These are phyloP conservation scores for Ascoidea tarda DNA, from an alignment of 805 yeast species.

Conservation along the genomic window DNA sequence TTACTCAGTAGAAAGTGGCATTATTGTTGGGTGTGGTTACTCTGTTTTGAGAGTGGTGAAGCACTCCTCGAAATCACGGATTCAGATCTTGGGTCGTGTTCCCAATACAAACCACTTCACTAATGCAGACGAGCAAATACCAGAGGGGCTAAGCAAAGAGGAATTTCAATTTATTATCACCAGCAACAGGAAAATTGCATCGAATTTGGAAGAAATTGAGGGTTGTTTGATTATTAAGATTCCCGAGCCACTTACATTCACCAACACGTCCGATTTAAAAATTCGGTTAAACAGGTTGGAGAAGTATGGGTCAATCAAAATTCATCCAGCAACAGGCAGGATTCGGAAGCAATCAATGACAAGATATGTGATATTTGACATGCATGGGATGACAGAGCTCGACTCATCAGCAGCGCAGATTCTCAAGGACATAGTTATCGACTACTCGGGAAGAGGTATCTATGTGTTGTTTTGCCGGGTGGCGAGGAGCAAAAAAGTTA, in stretches of 20 bases:
- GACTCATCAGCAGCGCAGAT: slow-evolving; percentile 76
- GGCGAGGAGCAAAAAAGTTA: slow-evolving; percentile 28
- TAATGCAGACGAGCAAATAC: slow-evolving; percentile 46
- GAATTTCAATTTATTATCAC: slow-evolving; percentile 1
- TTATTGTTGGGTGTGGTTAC: slow-evolving; percentile 72
- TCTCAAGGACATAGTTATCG: slow-evolving; percentile 40
- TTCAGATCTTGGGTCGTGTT: slow-evolving; percentile 66
- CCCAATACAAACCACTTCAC: slow-evolving; percentile 48
- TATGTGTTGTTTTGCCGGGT: slow-evolving; percentile 49
- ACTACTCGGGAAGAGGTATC: slow-evolving; percentile 40
- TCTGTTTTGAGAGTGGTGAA: slow-evolving; percentile 68
- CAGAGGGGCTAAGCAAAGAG: slow-evolving; percentile 1
- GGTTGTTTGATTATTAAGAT: slow-evolving; percentile 69
- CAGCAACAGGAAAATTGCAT: slow-evolving; percentile 1
- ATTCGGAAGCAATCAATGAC: slow-evolving; percentile 30
- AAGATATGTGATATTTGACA: slow-evolving; percentile 53
- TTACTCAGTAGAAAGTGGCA: slow-evolving; percentile 80
- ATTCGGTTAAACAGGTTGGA: slow-evolving; percentile 57
- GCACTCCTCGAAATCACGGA: slow-evolving; percentile 69
- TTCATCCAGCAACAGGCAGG: slow-evolving; percentile 64
- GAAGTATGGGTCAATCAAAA: slow-evolving; percentile 55
- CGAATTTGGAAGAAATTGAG: slow-evolving; percentile 31
- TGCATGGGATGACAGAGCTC: slow-evolving; percentile 68
- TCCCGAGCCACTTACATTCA: slow-evolving; percentile 82
- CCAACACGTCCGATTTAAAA: slow-evolving; percentile 68